Evolutionary conservation across 768 basidiomycete species (phyloP), one percentile per base, ranked within the genome.

Genomic region (Hydnum rufescens): DNA sequence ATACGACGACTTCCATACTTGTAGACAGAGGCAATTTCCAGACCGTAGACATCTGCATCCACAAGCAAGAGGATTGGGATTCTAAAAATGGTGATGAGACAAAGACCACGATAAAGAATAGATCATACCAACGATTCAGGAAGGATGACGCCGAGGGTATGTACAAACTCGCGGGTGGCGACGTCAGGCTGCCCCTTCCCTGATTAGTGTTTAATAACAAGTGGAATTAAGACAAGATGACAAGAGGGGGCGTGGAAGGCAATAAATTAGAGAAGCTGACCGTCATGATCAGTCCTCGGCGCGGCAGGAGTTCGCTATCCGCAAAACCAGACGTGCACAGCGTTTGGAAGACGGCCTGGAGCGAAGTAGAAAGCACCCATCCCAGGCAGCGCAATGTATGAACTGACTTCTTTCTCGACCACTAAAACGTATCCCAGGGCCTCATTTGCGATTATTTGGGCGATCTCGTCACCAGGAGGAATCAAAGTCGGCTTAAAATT

Each of bases 131-230:
- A 43, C n/a, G n/a, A n/a, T n/a, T n/a, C n/a, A 2, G 81, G 80
- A 19, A 88, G 71, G 31, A 74, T 72, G 34, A 78, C 72, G 1
- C 81, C 73, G 2, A 97, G 69, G 0, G 73, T 75, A 53, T 77
- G 77, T 43, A 92, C 74, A 4, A 97, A 71, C 57, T 92, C 79
- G 4, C 89, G 74, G 0, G 95, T 93, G 2, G 89, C 82, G 3
- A 95, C 65, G 61, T 99, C 95, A 0, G 95, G 95, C 65, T 93
- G 97, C 2, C 95, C 95, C 63, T 95, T 97, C 0, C 95, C 95
- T 90, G n/a, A n/a, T n/a, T n/a, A n/a, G n/a, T n/a, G n/a, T n/a
- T n/a, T n/a, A n/a, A n/a, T n/a, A n/a, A n/a, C n/a, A n/a, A 95
- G 58, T 1, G 30, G 4, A 31, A 51, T 44, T 8, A 8, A 1